Conservation (phyloP, 75 land plant genomes). For the Isoetes taiwanensis region DNA sequence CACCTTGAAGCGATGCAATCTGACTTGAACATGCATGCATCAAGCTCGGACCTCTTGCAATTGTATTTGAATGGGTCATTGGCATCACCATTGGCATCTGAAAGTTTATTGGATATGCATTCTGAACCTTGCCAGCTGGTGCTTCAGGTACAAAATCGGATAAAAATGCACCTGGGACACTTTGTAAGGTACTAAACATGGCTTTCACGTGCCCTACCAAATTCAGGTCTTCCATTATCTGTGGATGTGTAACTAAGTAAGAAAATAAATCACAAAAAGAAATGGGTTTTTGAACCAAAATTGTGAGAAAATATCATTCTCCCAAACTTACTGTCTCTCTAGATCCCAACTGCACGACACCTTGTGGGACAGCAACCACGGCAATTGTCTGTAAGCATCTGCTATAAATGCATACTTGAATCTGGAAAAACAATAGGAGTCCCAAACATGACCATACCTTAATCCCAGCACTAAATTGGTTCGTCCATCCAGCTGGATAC, state of each 20-base stretch:
- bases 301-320: neutral
- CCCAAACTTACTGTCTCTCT: conserved; percentile 34
- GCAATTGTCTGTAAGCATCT: conserved; percentile 45
- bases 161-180: conserved; percentile 19
- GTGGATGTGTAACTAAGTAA: neutral
- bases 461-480: conserved; percentile 49
- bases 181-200: conserved; percentile 30
- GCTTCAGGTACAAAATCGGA: conserved; percentile 12
- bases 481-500: conserved; percentile 26
- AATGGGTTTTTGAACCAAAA: neutral
- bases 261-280: neutral
- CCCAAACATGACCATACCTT: conserved; percentile 28
- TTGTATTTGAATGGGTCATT: too few relatives aligned
- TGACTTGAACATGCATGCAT: too few relatives aligned
- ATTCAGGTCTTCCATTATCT: conserved; percentile 42
- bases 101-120: neutral
- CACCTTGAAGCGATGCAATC: too few relatives aligned
- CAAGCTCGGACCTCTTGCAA: too few relatives aligned
- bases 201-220: conserved; percentile 44
- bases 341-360: conserved; percentile 68
- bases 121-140: neutral
- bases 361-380: conserved; percentile 29
- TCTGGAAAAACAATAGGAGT: neutral
- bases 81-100: too few relatives aligned
- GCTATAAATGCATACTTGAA: neutral